Evolutionary conservation across 257 asterid species (phyloP), one percentile per base, ranked within the genome.

Genomic region (Solanum peruvianum): DNA sequence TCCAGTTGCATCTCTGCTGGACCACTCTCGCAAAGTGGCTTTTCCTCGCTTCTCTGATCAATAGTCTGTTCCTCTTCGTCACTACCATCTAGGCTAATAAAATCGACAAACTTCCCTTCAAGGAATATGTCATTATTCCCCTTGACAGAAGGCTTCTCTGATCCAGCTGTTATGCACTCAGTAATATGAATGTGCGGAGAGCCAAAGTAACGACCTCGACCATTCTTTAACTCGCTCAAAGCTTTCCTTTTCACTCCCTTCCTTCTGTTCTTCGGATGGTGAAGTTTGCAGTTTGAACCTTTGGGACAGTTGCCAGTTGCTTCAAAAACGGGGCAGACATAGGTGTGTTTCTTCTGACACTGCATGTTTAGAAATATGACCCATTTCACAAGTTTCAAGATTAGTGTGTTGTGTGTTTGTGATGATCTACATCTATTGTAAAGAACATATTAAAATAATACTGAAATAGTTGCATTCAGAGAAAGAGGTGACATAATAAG

Each of bases 341-440:
- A 93, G 47, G 96, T 93, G 94, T 97, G 99, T 91, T 95, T 97
- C 96, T 92, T 97, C 96, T 44, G 98, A 91, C 99, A 97, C 99
- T 97, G 98, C 98, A 94, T 83, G 84, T 88, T 91, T 42, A 88
- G 87, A 87, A 86, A 92, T 76, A 88, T 85, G 89, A 88, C 87
- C 94, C 94, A 90, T 92, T 90, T 91, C 94, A 95, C 95, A 89
- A 86, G 96, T 89, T 66, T 75, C 45, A 89, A 87, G 87, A 87
- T 88, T 88, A 88, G 94, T 86, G 91, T 44, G 89, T 86, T 82
- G 93, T 86, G 92, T 87, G 92, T 90, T 52, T 81, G 88, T 90
- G 89, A 70, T 71, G 80, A 49, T 41, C 64, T 66, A 85, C 82
- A 70, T 86, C 71, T 33, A 33, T 71, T 41, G 80, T 84, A 42